Evolutionary conservation across 2,329 filamentous ascomycete genomes (phyloP), one percentile per base, ranked within the genome.

Genomic region (Alternaria incomplexa): DNA sequence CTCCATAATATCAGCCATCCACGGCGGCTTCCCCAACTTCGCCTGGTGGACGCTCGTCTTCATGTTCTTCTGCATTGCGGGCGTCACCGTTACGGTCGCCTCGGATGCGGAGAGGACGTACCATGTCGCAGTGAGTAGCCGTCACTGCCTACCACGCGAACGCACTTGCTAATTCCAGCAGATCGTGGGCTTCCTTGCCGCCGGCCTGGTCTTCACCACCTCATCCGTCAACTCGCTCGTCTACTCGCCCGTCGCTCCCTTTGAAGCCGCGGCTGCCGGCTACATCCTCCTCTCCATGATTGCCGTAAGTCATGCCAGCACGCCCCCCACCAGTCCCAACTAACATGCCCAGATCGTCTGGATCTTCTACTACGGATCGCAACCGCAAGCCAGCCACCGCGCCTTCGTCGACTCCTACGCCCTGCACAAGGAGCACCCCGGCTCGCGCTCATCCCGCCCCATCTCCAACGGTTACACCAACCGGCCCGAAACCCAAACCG

Each of bases 291-390:
- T 98, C 50, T 95, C 93, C 62, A 97, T 98, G 88, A 90, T 97
- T 58, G 89, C 91, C 71, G 94, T 97, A 88, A 76, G 92, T 85
- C 28, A 56, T 23, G 20, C 26, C 25, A 15, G 3, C 6, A 22
- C 20, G 5, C 15, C 26, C 22, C 22, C 7, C 45, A 20, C 43
- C 15, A 32, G 12, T 15, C 11, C 6, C 30, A 11, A 36, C 75
- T 80, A 65, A 79, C 66, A 15, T 43, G 55, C 44, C 40, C 72
- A 97, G 94, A 92, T 97, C 73, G 88, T 98, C 63, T 99, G 96
- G 96, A 97, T 97, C 72, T 97, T 98, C 82, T 98, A 98, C 85
- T 99, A 97, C 76, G 96, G 96, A 74, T 97, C 95, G 3, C 91
- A 93, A 17, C 93, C 95, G 1, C 92, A 93, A 45, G 92, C 94